Percentiles rank a stretch among this genome's conserved stretches.
Conservation (phyloP, 805 yeast genomes). For the Candida loeiensis region DNA sequence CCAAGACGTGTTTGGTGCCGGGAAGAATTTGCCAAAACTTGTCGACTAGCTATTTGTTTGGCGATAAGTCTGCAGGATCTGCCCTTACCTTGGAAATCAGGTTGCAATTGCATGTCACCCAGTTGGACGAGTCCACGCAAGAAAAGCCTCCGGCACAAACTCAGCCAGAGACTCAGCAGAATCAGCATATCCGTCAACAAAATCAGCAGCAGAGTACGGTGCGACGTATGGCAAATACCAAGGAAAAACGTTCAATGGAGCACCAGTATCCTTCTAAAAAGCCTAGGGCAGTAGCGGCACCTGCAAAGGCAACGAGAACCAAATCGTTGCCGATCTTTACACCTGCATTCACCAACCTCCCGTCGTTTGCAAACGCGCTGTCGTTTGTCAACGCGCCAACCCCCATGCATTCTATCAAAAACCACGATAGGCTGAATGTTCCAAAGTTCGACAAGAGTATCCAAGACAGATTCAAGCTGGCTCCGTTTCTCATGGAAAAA, state of each 20-base stretch:
- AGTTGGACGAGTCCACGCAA: conserved; percentile 9
- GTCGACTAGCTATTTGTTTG: conserved; percentile 39
- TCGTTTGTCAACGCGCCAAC: conserved; percentile 30
- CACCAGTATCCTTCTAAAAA: conserved; percentile 1
- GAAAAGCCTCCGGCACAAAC: not conserved
- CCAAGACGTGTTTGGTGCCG: conserved; percentile 32
- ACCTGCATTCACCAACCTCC: conserved; percentile 2
- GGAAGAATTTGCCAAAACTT: conserved; percentile 60
- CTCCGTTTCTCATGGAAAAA: conserved; percentile 40
- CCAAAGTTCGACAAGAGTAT: conserved; percentile 38
- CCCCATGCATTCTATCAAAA: conserved; percentile 39
- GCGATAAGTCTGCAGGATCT: conserved; percentile 33
- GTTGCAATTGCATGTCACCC: conserved; percentile 45
- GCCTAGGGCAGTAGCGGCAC: conserved; percentile 8
- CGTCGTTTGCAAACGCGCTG: conserved; percentile 3
- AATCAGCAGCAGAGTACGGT: too few species aligned
- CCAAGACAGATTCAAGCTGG: conserved; percentile 44
- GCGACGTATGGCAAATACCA: too few species aligned
- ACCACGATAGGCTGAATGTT: conserved; percentile 37
- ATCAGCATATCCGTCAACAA: conserved; percentile 1
- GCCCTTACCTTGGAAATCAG: conserved; percentile 56
- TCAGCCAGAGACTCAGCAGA: conserved; percentile 2
- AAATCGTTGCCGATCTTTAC: conserved; percentile 39
- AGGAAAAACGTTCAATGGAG: conserved; percentile 1
- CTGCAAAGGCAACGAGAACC: conserved; percentile 40